phyloP scores from a whole-genome alignment of 2,329 filamentous ascomycete species.

The Orbilia oligospora region DNA sequence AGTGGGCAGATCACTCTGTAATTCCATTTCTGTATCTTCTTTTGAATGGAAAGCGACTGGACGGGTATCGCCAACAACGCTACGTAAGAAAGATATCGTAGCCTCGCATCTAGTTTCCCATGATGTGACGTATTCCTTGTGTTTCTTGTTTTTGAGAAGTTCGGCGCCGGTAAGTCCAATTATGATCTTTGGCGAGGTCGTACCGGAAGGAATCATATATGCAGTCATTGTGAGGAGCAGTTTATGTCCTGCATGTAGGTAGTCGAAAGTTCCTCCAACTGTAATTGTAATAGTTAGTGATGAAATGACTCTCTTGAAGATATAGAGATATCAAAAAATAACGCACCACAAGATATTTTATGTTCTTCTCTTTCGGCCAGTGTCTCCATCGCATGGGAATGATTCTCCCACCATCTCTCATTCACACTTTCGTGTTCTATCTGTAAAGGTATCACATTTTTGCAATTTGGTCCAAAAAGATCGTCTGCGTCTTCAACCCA shows the following conservation, averaged over 20 bases:
- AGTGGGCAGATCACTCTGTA: slow-evolving; percentile 64
- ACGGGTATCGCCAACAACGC: slow-evolving; percentile 74
- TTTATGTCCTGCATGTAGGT: slow-evolving; percentile 95
- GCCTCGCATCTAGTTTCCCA: slow-evolving; percentile 81
- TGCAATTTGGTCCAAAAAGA: slow-evolving; percentile 53
- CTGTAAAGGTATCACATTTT: slow-evolving; percentile 64
- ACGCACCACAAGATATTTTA: slow-evolving; percentile 49
- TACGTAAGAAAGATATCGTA: slow-evolving; percentile 79
- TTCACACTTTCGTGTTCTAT: slow-evolving; percentile 58
- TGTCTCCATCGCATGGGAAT: slow-evolving; percentile 62
- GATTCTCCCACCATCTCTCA: slow-evolving; percentile 60
- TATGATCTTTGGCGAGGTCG: slow-evolving; percentile 74
- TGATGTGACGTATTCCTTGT: slow-evolving; percentile 81
- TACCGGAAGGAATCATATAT: slow-evolving; percentile 70
- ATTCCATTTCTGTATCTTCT: slow-evolving; percentile 69
- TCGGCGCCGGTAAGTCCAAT: slow-evolving; percentile 91
- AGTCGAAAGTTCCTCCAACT: slow-evolving; percentile 94
- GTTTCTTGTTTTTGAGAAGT: slow-evolving; percentile 89
- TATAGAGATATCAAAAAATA: neutral
- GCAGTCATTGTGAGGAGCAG: slow-evolving; percentile 90
- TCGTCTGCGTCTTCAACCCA: slow-evolving; percentile 56
- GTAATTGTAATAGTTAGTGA: slow-evolving; percentile 41
- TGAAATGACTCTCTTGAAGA: neutral
- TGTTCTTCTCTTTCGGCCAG: slow-evolving; percentile 62
- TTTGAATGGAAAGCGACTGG: slow-evolving; percentile 66